Evolutionary conservation across 306 rosid genomes (phyloP), one percentile per base, ranked within the genome.

Genomic region (Lablab purpureus): DNA sequence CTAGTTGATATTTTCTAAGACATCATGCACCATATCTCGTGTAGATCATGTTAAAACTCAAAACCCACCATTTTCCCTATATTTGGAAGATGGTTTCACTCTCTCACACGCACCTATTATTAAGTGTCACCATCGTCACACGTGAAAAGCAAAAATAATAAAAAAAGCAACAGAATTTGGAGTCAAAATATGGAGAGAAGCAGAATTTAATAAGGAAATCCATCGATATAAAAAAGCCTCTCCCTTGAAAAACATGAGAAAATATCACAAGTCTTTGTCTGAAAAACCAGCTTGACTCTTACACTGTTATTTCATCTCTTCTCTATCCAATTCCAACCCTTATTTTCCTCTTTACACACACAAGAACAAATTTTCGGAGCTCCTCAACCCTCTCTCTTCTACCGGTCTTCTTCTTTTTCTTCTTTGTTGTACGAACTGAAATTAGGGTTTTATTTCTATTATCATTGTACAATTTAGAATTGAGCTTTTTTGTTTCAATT

Each of bases 381-480:
- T 8, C 28, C 28, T 9, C 28, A 51, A 7, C 12, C 60, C 60
- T 21, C 14, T 54, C 60, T 19, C 3, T 22, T 54, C 60, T 52
- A 54, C 18, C 11, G 2, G 2, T 49, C 55, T 9, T 7, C 25
- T 2, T 18, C 23, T 18, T n/a, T 13, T 0, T 51, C 11, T 10
- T 34, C 8, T 34, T 34, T 32, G 5, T 21, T 54, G 60, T 19
- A 21, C 40, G 14, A 4, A 43, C 52, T 36, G 56, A 45, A 30
- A 51, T 56, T 14, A 18, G 84, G 73, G 69, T 75, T 71, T 80
- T 34, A 37, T 62, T 23, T 43, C 18, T 5, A 7, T 69, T 62
- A 10, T 65, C 54, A 10, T 23, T 71, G 82, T 73, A 49, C 41
- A 76, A 45, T 75, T 71, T 68, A 32, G 67, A 67, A 43, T 66